Conservation (phyloP, 768 basidiomycete species). For the Aureoboletus auriporus region DNA sequence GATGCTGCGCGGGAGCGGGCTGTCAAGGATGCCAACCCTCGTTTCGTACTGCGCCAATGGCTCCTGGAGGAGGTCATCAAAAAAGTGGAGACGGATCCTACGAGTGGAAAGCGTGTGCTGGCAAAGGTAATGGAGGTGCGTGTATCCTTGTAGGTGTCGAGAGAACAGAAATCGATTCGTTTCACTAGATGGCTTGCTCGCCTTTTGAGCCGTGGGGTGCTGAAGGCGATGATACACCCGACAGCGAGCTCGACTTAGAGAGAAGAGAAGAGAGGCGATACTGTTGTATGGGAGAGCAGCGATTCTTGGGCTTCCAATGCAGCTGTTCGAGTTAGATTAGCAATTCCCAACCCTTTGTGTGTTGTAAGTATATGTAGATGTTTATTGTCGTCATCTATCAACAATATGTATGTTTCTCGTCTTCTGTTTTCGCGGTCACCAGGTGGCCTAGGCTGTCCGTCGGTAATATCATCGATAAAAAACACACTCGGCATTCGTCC, state of each 20-base stretch:
- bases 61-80: constrained; percentile 88
- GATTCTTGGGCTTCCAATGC: constrained; percentile 87
- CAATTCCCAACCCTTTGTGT: neutral
- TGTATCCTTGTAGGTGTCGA: neutral
- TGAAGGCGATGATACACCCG: constrained; percentile 47
- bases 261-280: constrained; percentile 66
- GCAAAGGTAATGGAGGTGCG: constrained; percentile 80
- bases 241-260: constrained; percentile 51
- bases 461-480: too few relatives aligned
- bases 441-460: too few relatives aligned
- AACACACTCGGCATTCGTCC: too few relatives aligned
- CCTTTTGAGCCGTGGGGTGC: constrained; percentile 90
- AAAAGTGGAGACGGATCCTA: constrained; percentile 62
- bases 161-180: neutral
- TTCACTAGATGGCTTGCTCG: constrained; percentile 73
- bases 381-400: too few relatives aligned
- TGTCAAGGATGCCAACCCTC: constrained; percentile 68
- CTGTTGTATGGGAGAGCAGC: constrained; percentile 73
- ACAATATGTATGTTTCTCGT: too few relatives aligned
- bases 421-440: too few relatives aligned
- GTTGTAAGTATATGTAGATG: neutral
- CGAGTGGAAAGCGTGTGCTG: constrained; percentile 61
- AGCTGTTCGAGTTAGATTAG: constrained; percentile 76
- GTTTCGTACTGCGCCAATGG: constrained; percentile 95
- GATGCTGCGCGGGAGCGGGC: constrained; percentile 46